phyloP scores from a whole-genome alignment of 2,329 filamentous ascomycete species.

The Achaetomium macrosporum region DNA sequence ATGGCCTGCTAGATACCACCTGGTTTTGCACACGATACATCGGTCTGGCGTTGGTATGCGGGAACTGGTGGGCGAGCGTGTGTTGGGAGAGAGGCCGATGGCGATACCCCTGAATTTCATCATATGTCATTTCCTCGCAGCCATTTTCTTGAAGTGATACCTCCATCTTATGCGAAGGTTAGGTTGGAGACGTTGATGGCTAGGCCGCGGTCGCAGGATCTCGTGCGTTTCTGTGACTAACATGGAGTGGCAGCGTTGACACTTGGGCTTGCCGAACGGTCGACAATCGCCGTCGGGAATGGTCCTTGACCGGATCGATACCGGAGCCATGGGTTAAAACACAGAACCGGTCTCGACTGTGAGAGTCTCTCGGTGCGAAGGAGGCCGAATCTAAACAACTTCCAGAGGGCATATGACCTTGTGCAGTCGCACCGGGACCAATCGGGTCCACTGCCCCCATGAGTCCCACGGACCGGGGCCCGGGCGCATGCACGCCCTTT shows the following conservation, averaged over 20 bases:
- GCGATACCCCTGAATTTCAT: not conserved
- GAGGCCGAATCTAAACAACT: not conserved
- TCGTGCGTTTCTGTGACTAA: not conserved
- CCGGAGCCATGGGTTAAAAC: slow-evolving; percentile 2
- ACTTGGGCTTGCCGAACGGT: too few species aligned
- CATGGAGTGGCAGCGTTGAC: too few species aligned
- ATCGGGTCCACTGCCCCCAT: slow-evolving; percentile 8
- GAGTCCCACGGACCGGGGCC: not conserved
- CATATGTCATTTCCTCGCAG: not conserved
- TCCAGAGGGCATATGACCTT: slow-evolving; percentile 10
- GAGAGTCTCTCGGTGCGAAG: not conserved
- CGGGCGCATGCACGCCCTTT: not conserved
- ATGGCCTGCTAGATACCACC: not conserved
- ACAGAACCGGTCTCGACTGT: not conserved
- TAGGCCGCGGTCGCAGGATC: not conserved
- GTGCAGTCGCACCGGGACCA: slow-evolving; percentile 7
- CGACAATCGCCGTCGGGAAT: not conserved
- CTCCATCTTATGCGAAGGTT: not conserved
- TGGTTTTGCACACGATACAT: slow-evolving; percentile 13
- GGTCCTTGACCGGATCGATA: slow-evolving; percentile 8
- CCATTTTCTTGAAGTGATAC: not conserved
- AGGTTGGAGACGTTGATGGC: not conserved
- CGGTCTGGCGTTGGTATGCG: slow-evolving; percentile 5
- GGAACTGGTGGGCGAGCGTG: not conserved
- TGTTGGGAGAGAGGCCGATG: too few species aligned